phyloP scores from a whole-genome alignment of 306 rosid species.

The Cicer judaicum region DNA sequence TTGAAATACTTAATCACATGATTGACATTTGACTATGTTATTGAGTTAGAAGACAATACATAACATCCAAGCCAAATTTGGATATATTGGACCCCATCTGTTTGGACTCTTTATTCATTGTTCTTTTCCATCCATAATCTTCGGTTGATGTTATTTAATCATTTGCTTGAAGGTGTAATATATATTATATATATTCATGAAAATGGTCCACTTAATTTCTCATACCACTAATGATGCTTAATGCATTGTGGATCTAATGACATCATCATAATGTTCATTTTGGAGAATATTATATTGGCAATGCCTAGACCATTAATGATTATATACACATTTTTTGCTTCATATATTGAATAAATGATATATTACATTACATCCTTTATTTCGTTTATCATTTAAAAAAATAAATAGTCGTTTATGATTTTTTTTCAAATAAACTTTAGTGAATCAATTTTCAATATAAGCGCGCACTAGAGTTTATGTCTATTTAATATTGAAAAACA shows the following conservation, averaged over 20 bases:
- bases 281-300: background rate
- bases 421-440: too few relatives aligned
- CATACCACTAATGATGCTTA: constrained; percentile 38
- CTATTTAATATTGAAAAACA: background rate
- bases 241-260: constrained; percentile 42
- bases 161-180: background rate
- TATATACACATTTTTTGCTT: background rate
- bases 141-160: background rate
- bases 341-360: background rate
- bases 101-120: constrained; percentile 43
- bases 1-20: constrained; percentile 50
- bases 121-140: constrained; percentile 3
- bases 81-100: constrained; percentile 57
- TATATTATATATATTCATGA: background rate
- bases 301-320: background rate
- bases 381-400: background rate
- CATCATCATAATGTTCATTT: constrained; percentile 41
- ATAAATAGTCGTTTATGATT: background rate
- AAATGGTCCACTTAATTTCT: background rate
- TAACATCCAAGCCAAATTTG: constrained; percentile 46
- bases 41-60: constrained; percentile 43
- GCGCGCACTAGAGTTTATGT: background rate
- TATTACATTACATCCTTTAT: background rate
- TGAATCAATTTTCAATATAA: too few relatives aligned
- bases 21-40: constrained; percentile 46